These are phyloP conservation scores for Camellia granthamiana DNA, from an alignment of 148 eudicot genomes.

Conservation along the genomic window DNA sequence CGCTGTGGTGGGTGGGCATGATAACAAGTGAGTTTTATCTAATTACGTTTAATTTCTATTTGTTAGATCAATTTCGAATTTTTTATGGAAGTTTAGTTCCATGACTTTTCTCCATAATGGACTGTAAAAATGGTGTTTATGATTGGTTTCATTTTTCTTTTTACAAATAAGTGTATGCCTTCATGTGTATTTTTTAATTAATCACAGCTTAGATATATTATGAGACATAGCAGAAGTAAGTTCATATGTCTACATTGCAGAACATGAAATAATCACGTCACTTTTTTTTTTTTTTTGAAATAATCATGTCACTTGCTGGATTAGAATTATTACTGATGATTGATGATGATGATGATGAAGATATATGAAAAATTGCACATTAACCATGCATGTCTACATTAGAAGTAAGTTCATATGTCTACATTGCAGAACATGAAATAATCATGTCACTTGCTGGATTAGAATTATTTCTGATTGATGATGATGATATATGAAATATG, in stretches of 20 bases:
- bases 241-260: no score
- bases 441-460: no score
- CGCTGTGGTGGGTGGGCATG: constrained; percentile 96
- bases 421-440: not conserved
- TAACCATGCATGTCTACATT: no score
- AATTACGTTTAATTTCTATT: not conserved
- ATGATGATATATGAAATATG: not conserved
- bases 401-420: no score
- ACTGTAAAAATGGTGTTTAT: not conserved
- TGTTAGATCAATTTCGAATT: not conserved
- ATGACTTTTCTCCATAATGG: not conserved
- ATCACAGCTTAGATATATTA: not conserved
- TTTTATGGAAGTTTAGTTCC: not conserved
- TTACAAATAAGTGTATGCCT: not conserved
- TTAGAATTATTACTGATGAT: no score
- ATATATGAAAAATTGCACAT: no score
- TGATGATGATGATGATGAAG: no score
- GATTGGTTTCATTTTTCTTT: no score
- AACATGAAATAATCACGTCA: no score
- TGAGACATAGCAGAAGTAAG: not conserved
- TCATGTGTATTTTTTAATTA: not conserved
- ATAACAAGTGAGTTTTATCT: constrained; percentile 61
- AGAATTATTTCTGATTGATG: not conserved
- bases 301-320: no score
- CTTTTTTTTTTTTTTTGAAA: no score